phyloP scores from a whole-genome alignment of 768 basidiomycete genomes.

The Agaricus sinodeliciosus region DNA sequence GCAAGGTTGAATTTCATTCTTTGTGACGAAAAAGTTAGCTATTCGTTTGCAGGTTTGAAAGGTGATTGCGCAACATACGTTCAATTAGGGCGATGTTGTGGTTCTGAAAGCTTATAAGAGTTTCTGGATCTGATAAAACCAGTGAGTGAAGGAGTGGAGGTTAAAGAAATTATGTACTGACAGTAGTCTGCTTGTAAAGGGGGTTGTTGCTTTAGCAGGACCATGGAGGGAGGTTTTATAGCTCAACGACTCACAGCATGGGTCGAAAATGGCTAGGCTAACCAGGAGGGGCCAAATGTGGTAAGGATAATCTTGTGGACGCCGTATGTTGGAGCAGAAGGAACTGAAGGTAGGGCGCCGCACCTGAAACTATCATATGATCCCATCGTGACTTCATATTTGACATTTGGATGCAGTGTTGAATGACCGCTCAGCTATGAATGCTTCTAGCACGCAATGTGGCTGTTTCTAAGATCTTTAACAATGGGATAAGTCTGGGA shows the following conservation, averaged over 20 bases:
- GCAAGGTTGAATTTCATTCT: background rate
- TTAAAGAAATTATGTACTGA: background rate
- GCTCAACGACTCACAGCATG: background rate
- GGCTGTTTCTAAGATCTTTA: too few species aligned
- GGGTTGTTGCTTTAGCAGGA: background rate
- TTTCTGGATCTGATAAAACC: background rate
- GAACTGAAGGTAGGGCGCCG: background rate
- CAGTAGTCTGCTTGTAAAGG: background rate
- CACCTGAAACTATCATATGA: background rate
- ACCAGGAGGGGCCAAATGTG: background rate
- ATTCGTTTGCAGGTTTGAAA: too few species aligned
- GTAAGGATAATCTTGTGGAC: background rate
- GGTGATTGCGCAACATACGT: too few species aligned
- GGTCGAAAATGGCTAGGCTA: background rate
- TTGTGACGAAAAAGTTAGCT: too few species aligned
- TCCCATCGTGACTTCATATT: too few species aligned
- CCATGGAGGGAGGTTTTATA: background rate
- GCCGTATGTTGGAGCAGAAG: background rate
- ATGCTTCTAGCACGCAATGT: too few species aligned
- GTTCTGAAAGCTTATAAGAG: background rate
- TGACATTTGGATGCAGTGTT: too few species aligned
- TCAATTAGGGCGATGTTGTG: too few species aligned
- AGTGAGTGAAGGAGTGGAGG: background rate
- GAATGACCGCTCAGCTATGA: too few species aligned
- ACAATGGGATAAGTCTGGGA: too few species aligned